Percentiles rank a stretch among this genome's conserved stretches.
phyloP scores from a whole-genome alignment of 495 filamentous ascomycete genomes.

The Hypoxylon crocopeplum region DNA sequence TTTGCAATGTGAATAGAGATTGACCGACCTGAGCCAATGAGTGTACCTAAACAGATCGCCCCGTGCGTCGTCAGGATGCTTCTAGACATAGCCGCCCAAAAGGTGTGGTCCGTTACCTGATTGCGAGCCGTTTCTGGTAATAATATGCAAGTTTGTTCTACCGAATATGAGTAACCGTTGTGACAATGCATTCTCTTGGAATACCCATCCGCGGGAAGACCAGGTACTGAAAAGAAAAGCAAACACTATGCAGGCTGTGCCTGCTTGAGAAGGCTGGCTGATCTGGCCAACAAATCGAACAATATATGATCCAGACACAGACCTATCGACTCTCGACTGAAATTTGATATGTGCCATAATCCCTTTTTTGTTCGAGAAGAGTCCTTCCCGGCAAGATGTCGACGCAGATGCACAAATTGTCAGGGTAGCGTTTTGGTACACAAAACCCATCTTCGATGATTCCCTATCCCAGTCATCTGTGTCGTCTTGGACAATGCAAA shows the following conservation, averaged over 20 bases:
- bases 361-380: slow-evolving; percentile 1
- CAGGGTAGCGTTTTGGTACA: slow-evolving; percentile 18
- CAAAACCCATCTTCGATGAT: slow-evolving; percentile 7
- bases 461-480: slow-evolving; percentile 24
- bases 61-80: too few relatives aligned
- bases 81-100: too few relatives aligned
- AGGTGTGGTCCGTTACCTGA: too few relatives aligned
- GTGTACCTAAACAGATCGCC: too few relatives aligned
- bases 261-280: too few relatives aligned
- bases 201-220: slow-evolving; percentile 15
- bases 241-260: too few relatives aligned
- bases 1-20: slow-evolving; percentile 7
- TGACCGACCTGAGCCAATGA: background rate
- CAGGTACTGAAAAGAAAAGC: too few relatives aligned
- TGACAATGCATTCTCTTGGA: slow-evolving; percentile 21
- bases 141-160: slow-evolving; percentile 4
- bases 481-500: slow-evolving; percentile 29
- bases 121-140: background rate
- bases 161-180: slow-evolving; percentile 9
- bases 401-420: slow-evolving; percentile 22
- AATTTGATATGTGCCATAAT: background rate
- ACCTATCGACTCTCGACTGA: background rate
- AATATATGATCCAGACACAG: slow-evolving; percentile 4
- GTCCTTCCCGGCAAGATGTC: slow-evolving; percentile 19
- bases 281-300: background rate